These are phyloP conservation scores for Fusarium marasasianum DNA, from an alignment of 2,329 filamentous ascomycete genomes.

Conservation along the genomic window DNA sequence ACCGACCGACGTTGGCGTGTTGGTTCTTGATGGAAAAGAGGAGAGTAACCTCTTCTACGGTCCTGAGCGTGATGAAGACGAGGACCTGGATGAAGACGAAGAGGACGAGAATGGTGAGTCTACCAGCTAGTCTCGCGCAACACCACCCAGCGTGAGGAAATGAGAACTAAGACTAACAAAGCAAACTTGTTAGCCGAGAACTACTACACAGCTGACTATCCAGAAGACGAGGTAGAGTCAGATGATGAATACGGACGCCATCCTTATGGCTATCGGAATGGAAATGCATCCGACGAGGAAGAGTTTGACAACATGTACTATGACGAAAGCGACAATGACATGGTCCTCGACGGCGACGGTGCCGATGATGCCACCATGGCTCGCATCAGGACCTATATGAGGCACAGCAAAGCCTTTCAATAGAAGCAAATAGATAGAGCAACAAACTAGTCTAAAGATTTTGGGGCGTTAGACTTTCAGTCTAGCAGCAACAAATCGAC, in stretches of 20 bases:
- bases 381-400: constrained; percentile 51
- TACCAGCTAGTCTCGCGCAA: not conserved
- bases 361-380: constrained; percentile 52
- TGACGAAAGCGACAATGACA: constrained; percentile 50
- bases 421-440: constrained; percentile 13
- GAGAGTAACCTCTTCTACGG: constrained; percentile 69
- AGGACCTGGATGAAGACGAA: constrained; percentile 67
- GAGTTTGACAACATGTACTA: constrained; percentile 58
- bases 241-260: constrained; percentile 65
- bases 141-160: not conserved
- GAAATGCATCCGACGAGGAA: constrained; percentile 64
- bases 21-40: constrained; percentile 67
- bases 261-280: constrained; percentile 63
- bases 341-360: constrained; percentile 48
- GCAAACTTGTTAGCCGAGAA: constrained; percentile 68
- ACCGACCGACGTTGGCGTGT: constrained; percentile 62
- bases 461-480: constrained; percentile 25
- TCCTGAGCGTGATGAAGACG: constrained; percentile 68
- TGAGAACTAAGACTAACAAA: constrained; percentile 24
- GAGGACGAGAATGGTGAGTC: constrained; percentile 71
- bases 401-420: constrained; percentile 44
- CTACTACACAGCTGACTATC: constrained; percentile 82
- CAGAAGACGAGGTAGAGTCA: constrained; percentile 79
- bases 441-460: constrained; percentile 16
- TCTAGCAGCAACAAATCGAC: constrained; percentile 7